Conservation (phyloP, 805 yeast species). For the Yamadazyma phyllophila region DNA sequence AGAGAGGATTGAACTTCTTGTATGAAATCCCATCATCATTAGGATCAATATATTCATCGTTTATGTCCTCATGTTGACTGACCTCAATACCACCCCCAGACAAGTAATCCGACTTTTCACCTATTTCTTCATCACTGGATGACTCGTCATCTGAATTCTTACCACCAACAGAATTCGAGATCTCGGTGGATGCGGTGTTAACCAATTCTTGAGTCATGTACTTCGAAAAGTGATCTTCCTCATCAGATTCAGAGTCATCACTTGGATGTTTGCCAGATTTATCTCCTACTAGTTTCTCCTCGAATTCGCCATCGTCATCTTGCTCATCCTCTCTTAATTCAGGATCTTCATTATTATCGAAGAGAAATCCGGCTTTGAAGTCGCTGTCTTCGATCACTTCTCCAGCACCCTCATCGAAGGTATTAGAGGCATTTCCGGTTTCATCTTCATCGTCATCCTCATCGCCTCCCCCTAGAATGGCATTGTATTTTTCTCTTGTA, state of each 20-base stretch:
- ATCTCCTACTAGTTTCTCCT: not conserved
- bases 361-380: conserved; percentile 26
- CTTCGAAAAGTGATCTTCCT: conserved; percentile 60
- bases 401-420: conserved; percentile 37
- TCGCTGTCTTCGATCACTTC: conserved; percentile 37
- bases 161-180: conserved; percentile 18
- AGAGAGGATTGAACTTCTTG: conserved; percentile 61
- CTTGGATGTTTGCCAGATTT: conserved; percentile 9
- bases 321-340: conserved; percentile 20
- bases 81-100: not conserved
- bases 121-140: conserved; percentile 45
- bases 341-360: conserved; percentile 27
- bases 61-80: conserved; percentile 28
- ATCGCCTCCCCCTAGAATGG: conserved; percentile 82
- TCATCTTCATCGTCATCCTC: conserved; percentile 44
- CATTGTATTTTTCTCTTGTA: conserved; percentile 90
- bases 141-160: conserved; percentile 27
- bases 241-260: conserved; percentile 37
- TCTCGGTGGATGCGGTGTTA: conserved; percentile 42
- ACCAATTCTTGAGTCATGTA: conserved; percentile 77
- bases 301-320: conserved; percentile 8
- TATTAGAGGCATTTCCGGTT: conserved; percentile 22
- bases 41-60: conserved; percentile 74
- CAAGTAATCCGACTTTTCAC: conserved; percentile 9
- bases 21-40: conserved; percentile 80